Base-by-base conservation (phyloP, 2,329 filamentous ascomycete genomes). In the Neoarthrinium moseri region DNA sequence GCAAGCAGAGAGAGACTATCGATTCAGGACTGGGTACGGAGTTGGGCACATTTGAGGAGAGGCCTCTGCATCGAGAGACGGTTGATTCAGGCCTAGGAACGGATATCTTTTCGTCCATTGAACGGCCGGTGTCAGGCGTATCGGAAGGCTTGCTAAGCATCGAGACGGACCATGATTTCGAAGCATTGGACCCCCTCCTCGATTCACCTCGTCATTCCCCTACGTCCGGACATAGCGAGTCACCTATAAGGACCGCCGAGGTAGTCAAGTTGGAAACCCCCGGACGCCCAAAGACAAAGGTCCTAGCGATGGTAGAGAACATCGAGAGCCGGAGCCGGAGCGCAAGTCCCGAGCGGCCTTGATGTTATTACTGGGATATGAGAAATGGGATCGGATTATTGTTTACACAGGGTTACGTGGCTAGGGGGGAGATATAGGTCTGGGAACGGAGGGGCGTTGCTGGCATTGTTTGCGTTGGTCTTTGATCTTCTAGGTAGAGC, bases 301-400 rank as follows among this genome's bases (percentile, higher is more conserved):
- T 83, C 22, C 58, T 78, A 37, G 68, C 71, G 36, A 80, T 83
- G 76, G 77, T 83, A 30, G 70, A 81, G 55, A 72, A 65, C 48
- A 70, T 82, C 48, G 79, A 83, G 68, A 69, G 60, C 26, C 60
- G 63, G 44, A 77, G 71, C 50, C 64, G 68, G 33, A 67, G 69
- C 20, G 59, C 54, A 4, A 78, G 74, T 65, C 72, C 58, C 6
- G 51, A 56, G 2, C 33, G 43, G 18, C 43, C 43, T 22, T 46
- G 17, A 43, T 7, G 8, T 7, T 7, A n/a, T 29, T n/a, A n/a
- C n/a, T n/a, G n/a, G n/a, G n/a, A n/a, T n/a, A n/a, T n/a, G n/a
- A n/a, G n/a, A n/a, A n/a, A n/a, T n/a, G n/a, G n/a, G n/a, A n/a
- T n/a, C n/a, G n/a, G n/a, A n/a, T n/a, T n/a, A n/a, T n/a, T n/a